Base-by-base conservation (phyloP, 371 early-diverging fungal genomes). In the Batkoa obscura region DNA sequence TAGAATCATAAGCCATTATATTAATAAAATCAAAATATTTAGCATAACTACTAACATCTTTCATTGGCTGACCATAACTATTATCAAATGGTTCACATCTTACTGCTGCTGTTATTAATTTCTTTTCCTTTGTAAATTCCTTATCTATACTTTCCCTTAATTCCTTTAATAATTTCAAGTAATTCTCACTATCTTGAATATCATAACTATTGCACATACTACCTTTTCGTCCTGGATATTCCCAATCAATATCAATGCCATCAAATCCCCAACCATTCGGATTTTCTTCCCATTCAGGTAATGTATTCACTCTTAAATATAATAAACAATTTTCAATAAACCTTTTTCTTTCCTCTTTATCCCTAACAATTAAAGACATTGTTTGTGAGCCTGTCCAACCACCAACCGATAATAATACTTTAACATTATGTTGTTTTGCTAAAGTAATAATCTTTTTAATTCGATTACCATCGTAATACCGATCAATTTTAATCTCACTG, bases 311-410 rank as follows among this genome's bases (percentile, higher is more conserved):
- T 23, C 23, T 23, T 23, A 23, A 23, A 23, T 23, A 23, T 23
- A 23, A 23, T 23, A 23, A 23, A 23, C 23, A 23, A 23, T 23
- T 23, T 23, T 23, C 23, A 23, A 23, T 23, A 23, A 23, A 23
- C 23, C 23, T 23, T 23, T 23, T 23, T 23, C 23, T 23, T 23
- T 23, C 23, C 23, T 23, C 23, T 23, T 23, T 23, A 23, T 23
- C 23, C 23, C 23, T 23, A 23, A 23, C 23, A 23, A 23, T 23
- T 23, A 23, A 23, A 23, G 23, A 23, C 23, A 23, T 23, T 23
- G 23, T 60, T 45, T 75, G 60, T 3, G 80, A 79, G 30, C 81
- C 83, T 48, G 79, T 79, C 81, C 85, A 87, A 1, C 87, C 87
- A 39, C 87, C 86, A 4, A 86, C 66, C 1, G 84, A 80, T 15